Conservation (phyloP, 148 eudicot species). For the Heliamphora exappendiculata region DNA sequence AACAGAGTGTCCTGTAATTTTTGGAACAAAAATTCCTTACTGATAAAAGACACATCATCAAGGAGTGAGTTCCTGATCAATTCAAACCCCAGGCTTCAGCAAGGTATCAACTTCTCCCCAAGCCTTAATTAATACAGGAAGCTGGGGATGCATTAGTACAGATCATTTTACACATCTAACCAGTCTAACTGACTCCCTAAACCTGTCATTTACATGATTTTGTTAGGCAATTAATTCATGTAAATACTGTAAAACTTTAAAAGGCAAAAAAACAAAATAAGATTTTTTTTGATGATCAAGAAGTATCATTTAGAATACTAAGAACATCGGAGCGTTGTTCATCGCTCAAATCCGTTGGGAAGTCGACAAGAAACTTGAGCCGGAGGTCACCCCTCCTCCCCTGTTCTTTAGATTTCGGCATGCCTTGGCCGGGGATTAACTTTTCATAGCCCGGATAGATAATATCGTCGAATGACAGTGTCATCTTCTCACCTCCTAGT, state of each 20-base stretch:
- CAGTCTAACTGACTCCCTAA: not conserved
- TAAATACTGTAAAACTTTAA: not conserved
- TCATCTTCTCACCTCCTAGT: constrained; percentile 55
- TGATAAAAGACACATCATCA: too few relatives aligned
- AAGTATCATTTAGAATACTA: constrained; percentile 34
- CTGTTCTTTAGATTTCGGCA: constrained; percentile 44
- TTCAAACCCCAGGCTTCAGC: too few relatives aligned
- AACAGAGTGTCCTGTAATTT: too few relatives aligned
- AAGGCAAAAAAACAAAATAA: not conserved
- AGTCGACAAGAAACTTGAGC: constrained; percentile 53
- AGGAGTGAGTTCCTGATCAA: too few relatives aligned
- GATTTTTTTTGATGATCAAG: constrained; percentile 9
- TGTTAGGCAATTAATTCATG: not conserved
- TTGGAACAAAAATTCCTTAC: too few relatives aligned
- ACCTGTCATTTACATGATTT: not conserved
- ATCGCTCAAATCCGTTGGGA: constrained; percentile 41
- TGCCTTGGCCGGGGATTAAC: constrained; percentile 57
- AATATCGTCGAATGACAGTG: constrained; percentile 45
- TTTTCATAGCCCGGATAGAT: constrained; percentile 61
- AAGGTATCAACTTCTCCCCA: too few relatives aligned
- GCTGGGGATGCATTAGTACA: not conserved
- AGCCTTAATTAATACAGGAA: too few relatives aligned
- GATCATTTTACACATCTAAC: not conserved
- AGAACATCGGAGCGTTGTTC: constrained; percentile 37
- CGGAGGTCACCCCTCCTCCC: constrained; percentile 50